phyloP scores from a whole-genome alignment of 176 grass and related monocot species.

The Elymus sibiricus region DNA sequence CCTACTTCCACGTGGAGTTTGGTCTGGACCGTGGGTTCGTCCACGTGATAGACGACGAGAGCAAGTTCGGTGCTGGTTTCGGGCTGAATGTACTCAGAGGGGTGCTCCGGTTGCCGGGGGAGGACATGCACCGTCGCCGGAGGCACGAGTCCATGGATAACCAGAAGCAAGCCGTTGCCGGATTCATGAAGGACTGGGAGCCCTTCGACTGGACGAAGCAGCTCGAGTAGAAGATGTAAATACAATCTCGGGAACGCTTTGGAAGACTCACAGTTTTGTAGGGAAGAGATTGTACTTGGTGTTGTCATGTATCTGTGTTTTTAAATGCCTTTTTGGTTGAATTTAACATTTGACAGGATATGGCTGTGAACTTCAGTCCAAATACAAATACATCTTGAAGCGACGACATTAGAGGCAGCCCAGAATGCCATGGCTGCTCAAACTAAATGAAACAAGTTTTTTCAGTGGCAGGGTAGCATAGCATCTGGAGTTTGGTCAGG shows the following conservation, averaged over 20 bases:
- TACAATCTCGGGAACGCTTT: neutral
- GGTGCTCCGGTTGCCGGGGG: conserved; percentile 69
- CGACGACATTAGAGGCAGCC: neutral
- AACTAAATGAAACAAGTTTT: neutral
- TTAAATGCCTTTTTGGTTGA: neutral
- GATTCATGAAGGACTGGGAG: conserved; percentile 72
- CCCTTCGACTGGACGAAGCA: conserved; percentile 85
- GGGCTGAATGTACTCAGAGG: conserved; percentile 83
- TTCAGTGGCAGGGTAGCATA: neutral
- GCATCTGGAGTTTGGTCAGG: neutral
- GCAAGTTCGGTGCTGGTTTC: conserved; percentile 69
- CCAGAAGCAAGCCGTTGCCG: conserved; percentile 56
- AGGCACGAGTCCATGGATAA: conserved; percentile 70
- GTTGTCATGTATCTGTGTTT: conserved; percentile 2
- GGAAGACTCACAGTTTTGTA: conserved; percentile 7
- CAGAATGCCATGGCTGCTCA: neutral
- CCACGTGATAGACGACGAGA: conserved; percentile 92
- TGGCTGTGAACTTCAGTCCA: too few relatives aligned
- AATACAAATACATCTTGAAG: too few relatives aligned
- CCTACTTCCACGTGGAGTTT: conserved; percentile 96
- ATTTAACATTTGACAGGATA: neutral
- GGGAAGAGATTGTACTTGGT: conserved; percentile 1
- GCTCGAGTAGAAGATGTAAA: conserved; percentile 49
- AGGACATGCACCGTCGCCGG: conserved; percentile 76
- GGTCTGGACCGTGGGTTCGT: conserved; percentile 80